Base-by-base conservation (phyloP, 345 rosid genomes). In the Brassica rapa region DNA sequence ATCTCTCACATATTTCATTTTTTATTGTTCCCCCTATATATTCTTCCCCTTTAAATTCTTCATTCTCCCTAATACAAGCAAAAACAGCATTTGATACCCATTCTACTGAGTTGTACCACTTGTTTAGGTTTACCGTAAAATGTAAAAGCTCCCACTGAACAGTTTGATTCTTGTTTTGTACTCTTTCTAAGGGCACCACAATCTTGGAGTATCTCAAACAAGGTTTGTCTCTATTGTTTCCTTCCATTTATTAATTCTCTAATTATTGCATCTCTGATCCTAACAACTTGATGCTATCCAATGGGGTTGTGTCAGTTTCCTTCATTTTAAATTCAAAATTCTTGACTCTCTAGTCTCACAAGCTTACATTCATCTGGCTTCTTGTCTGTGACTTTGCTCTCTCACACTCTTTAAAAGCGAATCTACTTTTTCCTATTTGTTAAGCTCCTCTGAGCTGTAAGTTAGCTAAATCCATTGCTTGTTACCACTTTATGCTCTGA, bases 401-500 rank as follows among this genome's bases (percentile, higher is more conserved):
- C 77, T 66, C 73, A 59, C 72, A 77, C 63, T 72, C 79, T 80
- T 63, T n/a, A 86, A 86, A 87, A 86, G 93, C 87, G 93, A 88
- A 89, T 90, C 91, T 90, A 87, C 90, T 89, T 92, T 89, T 82
- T 72, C 80, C 78, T 33, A 19, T 24, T 78, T 16, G 53, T 25
- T 35, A 72, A 70, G 75, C 68, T 57, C 78, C 82, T 55, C 49
- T 84, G 91, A 85, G 89, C 93, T 91, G 96, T 85, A 87, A 76
- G 74, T 84, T 84, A 81, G 84, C 87, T 83, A 86, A 81, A 81
- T 85, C 79, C 84, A 73, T 87, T 63, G 85, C 83, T 87, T 86
- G 85, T 84, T 80, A 71, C 80, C 77, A 83, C 96, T 94, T 90
- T 94, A 94, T 93, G 86, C 93, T 87, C 94, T 89, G 90, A 91